Conservation (phyloP, 148 eudicot genomes). For the Rhododendron mucronatum region DNA sequence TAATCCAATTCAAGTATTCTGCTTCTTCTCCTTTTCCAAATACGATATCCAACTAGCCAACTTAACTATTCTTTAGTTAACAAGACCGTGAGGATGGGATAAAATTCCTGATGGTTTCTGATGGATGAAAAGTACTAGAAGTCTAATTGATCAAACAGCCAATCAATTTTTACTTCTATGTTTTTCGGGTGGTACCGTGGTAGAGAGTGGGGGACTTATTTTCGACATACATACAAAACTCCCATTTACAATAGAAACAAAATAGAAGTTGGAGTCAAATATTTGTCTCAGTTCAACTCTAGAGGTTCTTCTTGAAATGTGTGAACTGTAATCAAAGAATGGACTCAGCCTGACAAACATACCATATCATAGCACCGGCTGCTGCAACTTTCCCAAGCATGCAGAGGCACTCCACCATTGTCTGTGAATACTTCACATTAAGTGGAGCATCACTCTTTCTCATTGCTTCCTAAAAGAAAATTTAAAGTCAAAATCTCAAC, state of each 20-base stretch:
- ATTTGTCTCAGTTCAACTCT: neutral
- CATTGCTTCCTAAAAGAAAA: slow-evolving; percentile 73
- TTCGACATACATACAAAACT: neutral
- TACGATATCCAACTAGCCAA: neutral
- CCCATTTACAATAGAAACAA: neutral
- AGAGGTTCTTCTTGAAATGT: neutral
- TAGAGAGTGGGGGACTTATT: neutral
- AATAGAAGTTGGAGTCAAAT: neutral
- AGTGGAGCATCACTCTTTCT: slow-evolving; percentile 81
- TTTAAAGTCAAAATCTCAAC: slow-evolving; percentile 18
- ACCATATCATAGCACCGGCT: slow-evolving; percentile 98
- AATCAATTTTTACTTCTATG: neutral
- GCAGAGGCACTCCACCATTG: slow-evolving; percentile 95
- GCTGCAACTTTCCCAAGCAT: slow-evolving; percentile 98
- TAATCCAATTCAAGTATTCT: neutral
- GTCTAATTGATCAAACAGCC: neutral
- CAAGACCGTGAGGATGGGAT: neutral
- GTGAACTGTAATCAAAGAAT: slow-evolving; percentile 8
- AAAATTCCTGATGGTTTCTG: neutral
- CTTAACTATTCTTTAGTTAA: neutral
- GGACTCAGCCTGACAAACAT: slow-evolving; percentile 10
- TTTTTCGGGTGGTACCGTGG: neutral
- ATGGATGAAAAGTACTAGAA: neutral
- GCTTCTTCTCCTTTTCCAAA: neutral
- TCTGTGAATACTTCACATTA: slow-evolving; percentile 88